phyloP scores from a whole-genome alignment of 176 grass and related monocot species.

The Oropetium thomaeum region DNA sequence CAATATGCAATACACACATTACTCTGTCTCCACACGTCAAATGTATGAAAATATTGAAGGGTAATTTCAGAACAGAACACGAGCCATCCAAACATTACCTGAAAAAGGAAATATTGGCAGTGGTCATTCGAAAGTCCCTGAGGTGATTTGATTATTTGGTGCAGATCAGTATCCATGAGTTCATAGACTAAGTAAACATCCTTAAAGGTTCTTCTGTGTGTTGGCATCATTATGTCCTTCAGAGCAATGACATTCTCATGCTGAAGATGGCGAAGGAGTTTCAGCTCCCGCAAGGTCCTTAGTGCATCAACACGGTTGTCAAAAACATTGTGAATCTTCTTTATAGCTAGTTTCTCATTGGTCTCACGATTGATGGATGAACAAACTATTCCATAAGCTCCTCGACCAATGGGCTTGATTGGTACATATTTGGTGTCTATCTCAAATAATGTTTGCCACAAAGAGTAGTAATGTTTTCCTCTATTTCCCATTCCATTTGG shows the following conservation, averaged over 20 bases:
- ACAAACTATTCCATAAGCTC: conserved; percentile 57
- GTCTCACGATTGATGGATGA: conserved; percentile 49
- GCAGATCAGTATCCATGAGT: conserved; percentile 61
- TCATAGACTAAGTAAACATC: conserved; percentile 72
- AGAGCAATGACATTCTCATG: conserved; percentile 71
- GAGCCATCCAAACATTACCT: conserved; percentile 30
- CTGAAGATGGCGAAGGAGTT: conserved; percentile 60
- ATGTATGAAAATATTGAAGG: neutral
- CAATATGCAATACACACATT: neutral
- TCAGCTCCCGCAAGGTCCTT: conserved; percentile 59
- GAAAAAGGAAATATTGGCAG: conserved; percentile 73
- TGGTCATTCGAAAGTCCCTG: conserved; percentile 63
- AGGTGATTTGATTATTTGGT: conserved; percentile 69
- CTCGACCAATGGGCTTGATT: conserved; percentile 43
- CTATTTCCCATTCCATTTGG: conserved; percentile 45
- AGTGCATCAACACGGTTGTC: conserved; percentile 65
- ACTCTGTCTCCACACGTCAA: too few relatives aligned
- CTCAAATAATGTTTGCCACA: conserved; percentile 62
- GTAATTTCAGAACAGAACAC: neutral
- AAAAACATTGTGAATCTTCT: conserved; percentile 64
- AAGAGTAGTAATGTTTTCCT: conserved; percentile 50
- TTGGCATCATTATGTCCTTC: conserved; percentile 77
- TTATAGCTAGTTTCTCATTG: conserved; percentile 56
- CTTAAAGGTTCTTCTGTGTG: conserved; percentile 56
- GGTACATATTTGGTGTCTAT: conserved; percentile 61